Conservation (phyloP, 768 basidiomycete species). For the Naganishia friedmannii region DNA sequence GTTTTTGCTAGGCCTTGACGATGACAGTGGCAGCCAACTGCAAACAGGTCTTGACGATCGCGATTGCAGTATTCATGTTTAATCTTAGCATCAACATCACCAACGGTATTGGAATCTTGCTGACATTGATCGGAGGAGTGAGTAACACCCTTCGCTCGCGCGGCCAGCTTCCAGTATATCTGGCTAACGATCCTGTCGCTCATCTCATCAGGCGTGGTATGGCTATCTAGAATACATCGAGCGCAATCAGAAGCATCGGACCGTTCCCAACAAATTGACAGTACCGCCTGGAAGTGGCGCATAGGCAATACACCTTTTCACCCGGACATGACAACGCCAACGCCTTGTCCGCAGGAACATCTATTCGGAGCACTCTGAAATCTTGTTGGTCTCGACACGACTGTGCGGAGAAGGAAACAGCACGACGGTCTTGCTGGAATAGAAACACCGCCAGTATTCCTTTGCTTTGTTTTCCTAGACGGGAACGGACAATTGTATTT, state of each 20-base stretch:
- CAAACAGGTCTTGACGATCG: constrained; percentile 87
- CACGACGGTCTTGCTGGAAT: no score
- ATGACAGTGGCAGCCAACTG: constrained; percentile 57
- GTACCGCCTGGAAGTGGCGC: background rate
- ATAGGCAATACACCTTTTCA: background rate
- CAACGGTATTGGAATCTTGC: constrained; percentile 76
- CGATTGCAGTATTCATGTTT: constrained; percentile 79
- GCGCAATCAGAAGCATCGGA: constrained; percentile 31
- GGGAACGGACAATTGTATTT: constrained; percentile 2
- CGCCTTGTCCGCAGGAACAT: background rate
- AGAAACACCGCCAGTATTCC: background rate
- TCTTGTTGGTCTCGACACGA: no score
- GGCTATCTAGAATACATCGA: constrained; percentile 42
- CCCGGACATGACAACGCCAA: background rate
- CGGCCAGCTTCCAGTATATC: no score
- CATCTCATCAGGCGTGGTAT: constrained; percentile 36
- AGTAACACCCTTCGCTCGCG: background rate
- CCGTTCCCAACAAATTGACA: background rate
- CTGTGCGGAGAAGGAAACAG: no score
- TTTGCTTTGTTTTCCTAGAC: constrained; percentile 2
- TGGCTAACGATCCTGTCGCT: background rate
- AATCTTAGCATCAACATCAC: constrained; percentile 71
- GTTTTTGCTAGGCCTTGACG: constrained; percentile 42
- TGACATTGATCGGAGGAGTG: constrained; percentile 77
- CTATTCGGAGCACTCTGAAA: no score